Conservation (phyloP, 2,329 filamentous ascomycete species). For the Pseudogymnoascus sp. region DNA sequence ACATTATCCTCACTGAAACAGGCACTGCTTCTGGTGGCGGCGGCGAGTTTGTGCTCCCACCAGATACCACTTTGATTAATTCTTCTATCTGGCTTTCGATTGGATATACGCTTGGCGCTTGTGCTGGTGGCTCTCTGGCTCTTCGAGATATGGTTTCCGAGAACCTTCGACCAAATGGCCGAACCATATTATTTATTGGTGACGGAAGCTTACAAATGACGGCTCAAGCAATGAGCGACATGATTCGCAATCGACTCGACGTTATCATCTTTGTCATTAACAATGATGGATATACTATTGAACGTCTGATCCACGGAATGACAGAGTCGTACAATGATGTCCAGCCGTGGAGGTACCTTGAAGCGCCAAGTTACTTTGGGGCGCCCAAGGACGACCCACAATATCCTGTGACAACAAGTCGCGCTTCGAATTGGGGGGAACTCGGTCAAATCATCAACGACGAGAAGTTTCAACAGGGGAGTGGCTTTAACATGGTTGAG, state of each 20-base stretch:
- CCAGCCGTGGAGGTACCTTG: conserved; percentile 41
- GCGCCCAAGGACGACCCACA: conserved; percentile 28
- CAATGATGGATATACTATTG: conserved; percentile 51
- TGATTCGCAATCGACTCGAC: conserved; percentile 45
- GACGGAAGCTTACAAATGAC: conserved; percentile 60
- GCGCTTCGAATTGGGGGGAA: conserved; percentile 3
- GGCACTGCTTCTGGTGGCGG: conserved; percentile 49
- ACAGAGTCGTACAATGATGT: conserved; percentile 46
- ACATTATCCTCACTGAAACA: conserved; percentile 49
- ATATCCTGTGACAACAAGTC: neutral
- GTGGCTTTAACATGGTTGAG: conserved; percentile 1
- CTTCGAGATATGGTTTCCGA: conserved; percentile 34
- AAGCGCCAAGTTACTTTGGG: conserved; percentile 41
- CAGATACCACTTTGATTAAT: conserved; percentile 38
- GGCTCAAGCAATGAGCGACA: conserved; percentile 55
- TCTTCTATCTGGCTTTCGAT: conserved; percentile 51
- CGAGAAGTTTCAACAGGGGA: neutral
- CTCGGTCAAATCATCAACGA: neutral
- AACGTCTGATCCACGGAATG: conserved; percentile 47
- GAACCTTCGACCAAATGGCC: conserved; percentile 26
- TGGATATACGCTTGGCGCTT: conserved; percentile 50
- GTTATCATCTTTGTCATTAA: conserved; percentile 46
- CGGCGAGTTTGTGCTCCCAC: conserved; percentile 41
- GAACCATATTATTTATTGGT: conserved; percentile 50
- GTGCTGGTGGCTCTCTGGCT: conserved; percentile 47